Evolutionary conservation across 768 basidiomycete species (phyloP), one percentile per base, ranked within the genome.

Genomic region (Hypholoma fasciculare): DNA sequence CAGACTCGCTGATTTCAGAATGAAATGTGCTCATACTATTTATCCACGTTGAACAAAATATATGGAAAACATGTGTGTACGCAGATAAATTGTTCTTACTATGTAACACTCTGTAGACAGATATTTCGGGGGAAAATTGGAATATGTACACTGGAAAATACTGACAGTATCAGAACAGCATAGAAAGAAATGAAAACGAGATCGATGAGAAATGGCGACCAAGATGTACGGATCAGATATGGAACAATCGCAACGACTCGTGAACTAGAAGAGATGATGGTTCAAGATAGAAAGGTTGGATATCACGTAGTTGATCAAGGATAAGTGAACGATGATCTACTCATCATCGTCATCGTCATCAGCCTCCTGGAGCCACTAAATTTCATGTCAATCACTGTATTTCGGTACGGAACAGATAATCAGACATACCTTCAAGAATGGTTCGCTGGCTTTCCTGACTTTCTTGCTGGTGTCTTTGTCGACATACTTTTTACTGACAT

Each of bases 401-500:
- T 34, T 52, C 54, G 2, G 62, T 56, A 14, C 65, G 16, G 52
- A 38, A 52, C 36, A 39, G 26, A 55, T 19, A 27, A 27, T 4
- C 23, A 16, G 40, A 66, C 79, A 49, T 61, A 91, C 91, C 82
- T 95, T 94, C 69, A 98, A 76, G 80, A 98, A 98, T 0, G 96
- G 94, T 71, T 93, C 94, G 63, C 91, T 90, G 12, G 94, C 94
- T 79, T 96, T 96, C 65, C 96, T 82, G 52, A 99, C 95, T 75
- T 87, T 95, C 85, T 98, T 98, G 73, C 90, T 92, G 47, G 85
- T 89, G 26, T 98, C 95, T 75, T 90, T 94, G 74, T 96, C 92
- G 46, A 95, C 92, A 69, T 94, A 96, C 77, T 98, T 97, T 82
- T 91, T 96, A 76, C 89, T 92, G 69, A 95, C 93, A 65, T 96